These are phyloP conservation scores for Cladorrhinum samala DNA, from an alignment of 495 filamentous ascomycete genomes.

Conservation along the genomic window DNA sequence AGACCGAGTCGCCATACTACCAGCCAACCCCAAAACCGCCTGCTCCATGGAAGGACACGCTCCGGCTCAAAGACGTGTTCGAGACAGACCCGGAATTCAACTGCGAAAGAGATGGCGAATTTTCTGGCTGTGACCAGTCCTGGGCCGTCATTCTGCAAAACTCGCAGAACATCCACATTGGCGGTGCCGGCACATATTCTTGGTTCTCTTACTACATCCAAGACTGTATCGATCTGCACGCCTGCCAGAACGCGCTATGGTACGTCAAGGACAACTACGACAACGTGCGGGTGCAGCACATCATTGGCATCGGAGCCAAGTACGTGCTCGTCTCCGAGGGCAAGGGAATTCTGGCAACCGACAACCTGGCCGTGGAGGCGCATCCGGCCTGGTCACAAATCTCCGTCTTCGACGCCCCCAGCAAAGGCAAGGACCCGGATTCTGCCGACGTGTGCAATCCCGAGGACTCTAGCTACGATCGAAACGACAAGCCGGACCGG, in stretches of 20 bases:
- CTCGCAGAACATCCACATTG: constrained; percentile 17
- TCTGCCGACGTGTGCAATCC: neutral
- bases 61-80: constrained; percentile 16
- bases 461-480: neutral
- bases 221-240: constrained; percentile 59
- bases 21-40: constrained; percentile 70
- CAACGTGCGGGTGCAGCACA: constrained; percentile 36
- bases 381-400: constrained; percentile 25
- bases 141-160: constrained; percentile 22
- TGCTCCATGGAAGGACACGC: constrained; percentile 42
- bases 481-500: neutral
- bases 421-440: constrained; percentile 4
- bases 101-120: neutral
- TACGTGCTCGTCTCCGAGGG: constrained; percentile 10
- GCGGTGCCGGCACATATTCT: constrained; percentile 19
- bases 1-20: constrained; percentile 85
- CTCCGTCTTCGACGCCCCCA: constrained; percentile 17
- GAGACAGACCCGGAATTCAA: constrained; percentile 14
- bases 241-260: constrained; percentile 77
- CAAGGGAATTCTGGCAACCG: constrained; percentile 13
- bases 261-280: constrained; percentile 60
- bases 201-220: constrained; percentile 52
- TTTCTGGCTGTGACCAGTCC: constrained; percentile 13
- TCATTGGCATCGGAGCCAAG: constrained; percentile 12
- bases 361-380: constrained; percentile 21